Evolutionary conservation across 306 rosid genomes (phyloP), one percentile per base, ranked within the genome.

Genomic region (Dalbergia cochinchinensis): DNA sequence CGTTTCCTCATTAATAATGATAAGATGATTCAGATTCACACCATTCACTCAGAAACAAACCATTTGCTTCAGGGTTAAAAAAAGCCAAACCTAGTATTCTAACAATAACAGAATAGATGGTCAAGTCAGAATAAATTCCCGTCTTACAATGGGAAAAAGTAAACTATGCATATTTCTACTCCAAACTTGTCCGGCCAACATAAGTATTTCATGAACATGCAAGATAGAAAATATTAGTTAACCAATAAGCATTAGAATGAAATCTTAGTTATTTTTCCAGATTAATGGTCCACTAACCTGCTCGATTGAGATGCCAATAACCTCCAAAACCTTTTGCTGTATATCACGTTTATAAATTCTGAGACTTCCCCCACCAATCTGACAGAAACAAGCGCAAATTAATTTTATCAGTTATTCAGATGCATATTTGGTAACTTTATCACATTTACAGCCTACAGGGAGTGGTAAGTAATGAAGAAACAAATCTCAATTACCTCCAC

Each of bases 281-380:
- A 26, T 39, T 45, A 73, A 15, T 39, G 82, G 41, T 80, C 50
- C 14, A 82, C 82, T 58, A 63, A 89, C 99, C 99, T 95, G 94
- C 85, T 95, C 97, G 74, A 74, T 85, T 48, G 99, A 91, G 88
- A 93, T 87, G 71, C 98, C 99, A 73, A 95, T 88, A 75, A 83
- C 91, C 81, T 93, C 94, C 89, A 95, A 81, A 84, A 91, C 99
- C 88, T 90, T 91, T 77, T 88, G 94, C 62, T 95, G 99, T 47
- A 91, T 85, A 41, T 89, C 96, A 14, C 96, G 98, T 85, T 89
- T 91, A 77, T 91, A 86, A 71, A 93, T 95, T 93, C 99, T 93
- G 83, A 95, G 77, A 80, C 99, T 95, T 77, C 99, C 99, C 54
- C 99, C 98, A 34, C 98, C 99, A 84, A 95, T 90, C 98, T 94